These are phyloP conservation scores for Chloris gayana DNA, from an alignment of 176 grass and related monocot genomes.

Conservation along the genomic window DNA sequence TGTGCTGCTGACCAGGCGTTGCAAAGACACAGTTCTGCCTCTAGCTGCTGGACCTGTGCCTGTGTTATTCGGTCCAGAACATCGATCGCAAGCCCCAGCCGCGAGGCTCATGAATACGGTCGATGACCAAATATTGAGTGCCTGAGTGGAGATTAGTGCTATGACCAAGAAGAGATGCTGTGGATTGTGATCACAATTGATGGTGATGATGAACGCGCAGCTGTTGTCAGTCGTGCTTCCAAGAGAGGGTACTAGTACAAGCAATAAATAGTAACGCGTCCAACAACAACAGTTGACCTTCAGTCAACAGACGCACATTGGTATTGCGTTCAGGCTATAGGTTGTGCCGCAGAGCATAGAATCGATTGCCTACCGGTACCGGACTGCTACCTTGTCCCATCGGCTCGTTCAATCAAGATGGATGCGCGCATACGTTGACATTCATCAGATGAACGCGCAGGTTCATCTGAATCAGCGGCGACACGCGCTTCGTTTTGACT, in stretches of 20 bases:
- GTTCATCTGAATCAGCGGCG: neutral
- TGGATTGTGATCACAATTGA: neutral
- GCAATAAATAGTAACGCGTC: neutral
- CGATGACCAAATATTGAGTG: neutral
- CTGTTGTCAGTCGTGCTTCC: neutral
- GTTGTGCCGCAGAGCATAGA: neutral
- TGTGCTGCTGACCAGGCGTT: neutral
- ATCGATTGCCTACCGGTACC: neutral
- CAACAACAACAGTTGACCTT: neutral
- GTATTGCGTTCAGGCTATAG: no score
- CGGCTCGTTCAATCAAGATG: no score
- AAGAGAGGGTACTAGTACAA: neutral
- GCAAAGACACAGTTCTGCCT: neutral
- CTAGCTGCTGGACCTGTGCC: no score
- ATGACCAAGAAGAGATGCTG: no score
- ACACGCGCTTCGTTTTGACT: neutral
- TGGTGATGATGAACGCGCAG: neutral
- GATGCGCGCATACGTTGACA: neutral
- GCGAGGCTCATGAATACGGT: neutral
- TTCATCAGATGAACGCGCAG: neutral
- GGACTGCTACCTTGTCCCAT: neutral
- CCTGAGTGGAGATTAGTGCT: no score
- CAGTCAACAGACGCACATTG: neutral
- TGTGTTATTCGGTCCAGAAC: no score
- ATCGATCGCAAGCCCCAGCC: no score